A percentile compares a stretch with the other conserved stretches of the same genome.
Conservation (phyloP, 2,329 filamentous ascomycete species). For the Diaporthe sp. region DNA sequence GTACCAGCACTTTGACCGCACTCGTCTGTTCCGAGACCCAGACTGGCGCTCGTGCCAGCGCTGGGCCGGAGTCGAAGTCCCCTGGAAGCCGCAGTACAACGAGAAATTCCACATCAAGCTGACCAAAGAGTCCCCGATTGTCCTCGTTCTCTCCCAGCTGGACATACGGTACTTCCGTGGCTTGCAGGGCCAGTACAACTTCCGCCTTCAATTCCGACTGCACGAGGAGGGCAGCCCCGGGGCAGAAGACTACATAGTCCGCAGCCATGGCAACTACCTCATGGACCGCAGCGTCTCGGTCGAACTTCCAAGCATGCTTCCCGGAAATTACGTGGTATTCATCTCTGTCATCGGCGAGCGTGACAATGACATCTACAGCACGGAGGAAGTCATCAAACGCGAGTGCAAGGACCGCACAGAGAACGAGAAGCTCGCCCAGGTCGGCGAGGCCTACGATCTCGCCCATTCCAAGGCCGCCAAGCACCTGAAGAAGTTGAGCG, state of each 20-base stretch:
- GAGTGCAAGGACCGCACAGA: conserved; percentile 74
- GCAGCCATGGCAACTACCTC: conserved; percentile 66
- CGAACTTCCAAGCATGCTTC: conserved; percentile 78
- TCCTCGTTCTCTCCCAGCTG: conserved; percentile 70
- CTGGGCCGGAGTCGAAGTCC: conserved; percentile 60
- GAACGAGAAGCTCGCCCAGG: conserved; percentile 82
- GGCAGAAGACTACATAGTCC: conserved; percentile 67
- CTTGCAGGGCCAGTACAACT: conserved; percentile 69
- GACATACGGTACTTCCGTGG: conserved; percentile 71
- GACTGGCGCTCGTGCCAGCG: conserved; percentile 68
- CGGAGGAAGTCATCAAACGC: conserved; percentile 77
- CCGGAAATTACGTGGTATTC: conserved; percentile 81
- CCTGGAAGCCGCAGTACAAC: conserved; percentile 69
- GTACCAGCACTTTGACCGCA: conserved; percentile 71
- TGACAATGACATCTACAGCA: conserved; percentile 61
- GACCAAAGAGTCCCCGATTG: conserved; percentile 62
- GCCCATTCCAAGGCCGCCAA: conserved; percentile 72
- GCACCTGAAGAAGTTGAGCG: conserved; percentile 58
- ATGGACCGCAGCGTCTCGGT: conserved; percentile 84
- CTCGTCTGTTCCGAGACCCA: conserved; percentile 66
- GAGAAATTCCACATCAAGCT: conserved; percentile 69
- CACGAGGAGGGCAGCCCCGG: conserved; percentile 60
- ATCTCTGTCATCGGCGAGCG: conserved; percentile 81
- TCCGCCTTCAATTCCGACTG: conserved; percentile 67
- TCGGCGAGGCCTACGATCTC: conserved; percentile 79